These are phyloP conservation scores for Clonostachys rhizophaga DNA, from an alignment of 2,329 filamentous ascomycete species.

Conservation along the genomic window DNA sequence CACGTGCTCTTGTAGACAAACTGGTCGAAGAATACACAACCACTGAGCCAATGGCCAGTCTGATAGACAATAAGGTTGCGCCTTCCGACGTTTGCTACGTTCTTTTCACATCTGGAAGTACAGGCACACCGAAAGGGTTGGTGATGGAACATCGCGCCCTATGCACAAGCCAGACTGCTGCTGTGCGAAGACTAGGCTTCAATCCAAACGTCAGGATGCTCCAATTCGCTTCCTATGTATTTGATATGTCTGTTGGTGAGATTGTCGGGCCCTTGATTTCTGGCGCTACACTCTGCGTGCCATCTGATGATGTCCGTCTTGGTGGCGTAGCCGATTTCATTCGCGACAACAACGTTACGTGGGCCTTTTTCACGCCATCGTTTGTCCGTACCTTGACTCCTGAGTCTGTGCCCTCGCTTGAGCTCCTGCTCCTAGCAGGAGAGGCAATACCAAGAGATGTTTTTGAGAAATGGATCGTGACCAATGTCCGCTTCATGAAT, in stretches of 20 bases:
- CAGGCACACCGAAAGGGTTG: constrained; percentile 7
- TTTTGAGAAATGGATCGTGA: neutral
- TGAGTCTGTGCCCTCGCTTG: neutral
- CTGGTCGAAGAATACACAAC: neutral
- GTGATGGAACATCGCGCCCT: constrained; percentile 6
- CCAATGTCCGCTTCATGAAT: constrained; percentile 3
- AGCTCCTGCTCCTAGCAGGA: constrained; percentile 1
- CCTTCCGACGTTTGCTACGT: constrained; percentile 6
- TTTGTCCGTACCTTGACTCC: neutral
- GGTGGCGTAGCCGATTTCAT: neutral
- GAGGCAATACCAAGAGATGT: neutral
- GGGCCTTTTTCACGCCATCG: neutral
- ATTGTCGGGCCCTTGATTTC: neutral
- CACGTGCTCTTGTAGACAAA: neutral
- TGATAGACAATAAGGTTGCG: neutral
- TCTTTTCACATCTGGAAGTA: constrained; percentile 7
- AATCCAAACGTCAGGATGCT: constrained; percentile 1
- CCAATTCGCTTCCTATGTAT: constrained; percentile 1
- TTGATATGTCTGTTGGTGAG: neutral
- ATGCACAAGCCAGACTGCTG: constrained; percentile 1
- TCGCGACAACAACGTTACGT: neutral
- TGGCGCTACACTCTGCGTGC: neutral
- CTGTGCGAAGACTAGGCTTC: constrained; percentile 1
- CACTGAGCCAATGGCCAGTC: neutral
- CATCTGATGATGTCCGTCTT: neutral